These are phyloP conservation scores for Sphagnurus paluster DNA, from an alignment of 1,284 basidiomycete species.

Conservation along the genomic window DNA sequence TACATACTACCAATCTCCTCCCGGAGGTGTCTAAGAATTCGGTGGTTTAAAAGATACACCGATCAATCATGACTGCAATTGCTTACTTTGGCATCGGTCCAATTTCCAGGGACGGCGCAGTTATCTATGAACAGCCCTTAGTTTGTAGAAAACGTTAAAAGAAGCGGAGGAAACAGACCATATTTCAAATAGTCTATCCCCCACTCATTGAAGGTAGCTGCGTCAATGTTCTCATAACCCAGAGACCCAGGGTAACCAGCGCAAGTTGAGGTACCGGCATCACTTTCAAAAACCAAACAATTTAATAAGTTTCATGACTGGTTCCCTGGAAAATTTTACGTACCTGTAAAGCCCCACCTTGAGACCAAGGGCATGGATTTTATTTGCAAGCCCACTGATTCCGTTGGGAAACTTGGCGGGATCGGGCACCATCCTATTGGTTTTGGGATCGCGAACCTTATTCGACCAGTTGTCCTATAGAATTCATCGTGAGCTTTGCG, in stretches of 20 bases:
- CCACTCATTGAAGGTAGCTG: slow-evolving; percentile 52
- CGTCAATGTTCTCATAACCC: slow-evolving; percentile 48
- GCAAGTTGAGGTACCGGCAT: slow-evolving; percentile 55
- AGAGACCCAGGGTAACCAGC: slow-evolving; percentile 54
- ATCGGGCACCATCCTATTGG: slow-evolving; percentile 47
- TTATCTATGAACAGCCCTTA: slow-evolving; percentile 39
- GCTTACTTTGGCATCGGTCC: slow-evolving; percentile 44
- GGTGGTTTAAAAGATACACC: background rate
- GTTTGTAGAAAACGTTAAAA: background rate
- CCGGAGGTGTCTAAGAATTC: slow-evolving; percentile 33
- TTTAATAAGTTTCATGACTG: too few relatives aligned
- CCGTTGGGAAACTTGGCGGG: slow-evolving; percentile 54
- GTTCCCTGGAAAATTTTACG: background rate
- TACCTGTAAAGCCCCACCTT: slow-evolving; percentile 55
- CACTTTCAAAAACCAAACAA: too few relatives aligned
- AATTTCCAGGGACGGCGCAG: slow-evolving; percentile 54
- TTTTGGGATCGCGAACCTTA: slow-evolving; percentile 39
- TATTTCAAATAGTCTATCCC: slow-evolving; percentile 61
- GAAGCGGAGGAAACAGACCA: slow-evolving; percentile 28
- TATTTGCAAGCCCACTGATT: slow-evolving; percentile 41
- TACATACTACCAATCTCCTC: slow-evolving; percentile 53
- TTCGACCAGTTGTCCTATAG: slow-evolving; percentile 54
- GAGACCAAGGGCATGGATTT: slow-evolving; percentile 50
- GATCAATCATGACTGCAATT: background rate
- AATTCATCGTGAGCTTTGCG: background rate